Conservation (phyloP, 495 filamentous ascomycete genomes). For the Cenococcum geophilum region DNA sequence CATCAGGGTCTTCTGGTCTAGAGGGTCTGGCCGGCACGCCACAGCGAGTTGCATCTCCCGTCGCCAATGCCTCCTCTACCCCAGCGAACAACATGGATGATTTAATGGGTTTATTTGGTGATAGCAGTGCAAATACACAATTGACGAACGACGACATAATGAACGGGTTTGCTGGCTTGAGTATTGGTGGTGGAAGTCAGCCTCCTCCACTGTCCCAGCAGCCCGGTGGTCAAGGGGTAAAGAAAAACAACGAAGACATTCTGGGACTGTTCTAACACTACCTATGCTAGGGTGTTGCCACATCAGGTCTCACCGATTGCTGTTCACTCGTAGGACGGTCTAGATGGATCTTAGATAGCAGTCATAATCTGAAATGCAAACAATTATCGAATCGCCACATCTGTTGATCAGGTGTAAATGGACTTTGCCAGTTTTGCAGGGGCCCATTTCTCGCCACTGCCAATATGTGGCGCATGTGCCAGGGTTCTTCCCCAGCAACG, state of each 20-base stretch:
- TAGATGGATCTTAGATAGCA: too few species aligned
- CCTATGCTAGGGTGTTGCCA: too few species aligned
- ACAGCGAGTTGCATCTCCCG: constrained; percentile 65
- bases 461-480: too few species aligned
- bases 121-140: constrained; percentile 37
- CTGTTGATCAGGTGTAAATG: too few species aligned
- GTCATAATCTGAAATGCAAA: too few species aligned
- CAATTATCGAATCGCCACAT: too few species aligned
- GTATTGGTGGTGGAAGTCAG: constrained; percentile 57
- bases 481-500: too few species aligned
- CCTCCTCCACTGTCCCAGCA: constrained; percentile 53
- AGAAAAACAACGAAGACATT: constrained; percentile 73
- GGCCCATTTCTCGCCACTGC: too few species aligned
- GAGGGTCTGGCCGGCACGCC: constrained; percentile 75
- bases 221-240: constrained; percentile 34
- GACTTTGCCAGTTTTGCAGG: too few species aligned
- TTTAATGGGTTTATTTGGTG: constrained; percentile 75
- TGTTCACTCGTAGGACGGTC: too few species aligned
- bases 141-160: constrained; percentile 50
- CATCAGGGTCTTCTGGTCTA: constrained; percentile 55
- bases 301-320: too few species aligned
- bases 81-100: constrained; percentile 70
- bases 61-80: constrained; percentile 30
- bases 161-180: constrained; percentile 77
- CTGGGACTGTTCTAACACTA: constrained; percentile 70